phyloP scores from a whole-genome alignment of 768 basidiomycete genomes.

The Tulasnella sp. region DNA sequence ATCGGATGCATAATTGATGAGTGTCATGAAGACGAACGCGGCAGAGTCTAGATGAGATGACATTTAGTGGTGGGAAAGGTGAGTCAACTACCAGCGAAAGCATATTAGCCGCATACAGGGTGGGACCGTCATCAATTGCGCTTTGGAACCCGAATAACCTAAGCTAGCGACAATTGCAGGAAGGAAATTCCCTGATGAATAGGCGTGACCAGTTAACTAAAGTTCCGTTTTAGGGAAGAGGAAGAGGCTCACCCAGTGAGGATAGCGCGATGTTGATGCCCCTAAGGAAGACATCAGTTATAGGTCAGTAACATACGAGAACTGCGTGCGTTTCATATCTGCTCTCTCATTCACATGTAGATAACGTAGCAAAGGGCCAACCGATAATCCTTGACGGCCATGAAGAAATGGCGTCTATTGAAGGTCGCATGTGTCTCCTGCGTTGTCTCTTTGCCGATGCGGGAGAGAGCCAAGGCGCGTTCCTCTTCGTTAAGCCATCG shows the following conservation, averaged over 20 bases:
- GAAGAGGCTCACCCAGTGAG: not conserved
- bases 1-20: not conserved
- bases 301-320: too few relatives aligned
- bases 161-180: slow-evolving; percentile 7
- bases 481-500: too few relatives aligned
- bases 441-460: not conserved
- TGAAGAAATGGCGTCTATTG: not conserved
- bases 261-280: not conserved
- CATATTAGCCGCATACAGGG: not conserved
- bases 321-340: too few relatives aligned
- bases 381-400: not conserved
- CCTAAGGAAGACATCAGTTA: not conserved
- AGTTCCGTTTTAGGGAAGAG: not conserved
- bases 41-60: not conserved
- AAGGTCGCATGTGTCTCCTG: not conserved
- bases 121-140: slow-evolving; percentile 1
- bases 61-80: not conserved
- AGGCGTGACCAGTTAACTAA: not conserved
- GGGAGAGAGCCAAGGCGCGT: too few relatives aligned
- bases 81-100: too few relatives aligned
- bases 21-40: not conserved
- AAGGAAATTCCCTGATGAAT: not conserved
- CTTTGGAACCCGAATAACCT: slow-evolving; percentile 8
- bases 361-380: not conserved
- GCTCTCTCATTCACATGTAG: not conserved